Evolutionary conservation across 345 rosid genomes (phyloP).

Genomic region (Eutrema heterophyllum): DNA sequence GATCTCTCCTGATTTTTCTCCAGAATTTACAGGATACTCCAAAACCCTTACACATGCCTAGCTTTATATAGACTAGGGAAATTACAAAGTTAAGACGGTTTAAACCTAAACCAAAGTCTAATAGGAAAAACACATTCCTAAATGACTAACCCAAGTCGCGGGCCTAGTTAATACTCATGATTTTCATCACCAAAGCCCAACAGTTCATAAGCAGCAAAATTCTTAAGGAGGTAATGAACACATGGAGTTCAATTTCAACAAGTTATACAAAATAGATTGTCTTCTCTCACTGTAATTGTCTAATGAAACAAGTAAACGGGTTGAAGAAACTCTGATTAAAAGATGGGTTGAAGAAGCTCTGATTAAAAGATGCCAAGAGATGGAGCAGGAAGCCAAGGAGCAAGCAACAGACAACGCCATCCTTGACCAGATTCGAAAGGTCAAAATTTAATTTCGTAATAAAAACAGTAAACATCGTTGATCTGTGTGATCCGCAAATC

Average conservation of each 20-base stretch:
- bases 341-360: no score
- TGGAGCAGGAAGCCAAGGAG: slow-evolving; percentile 75
- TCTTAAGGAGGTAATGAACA: slow-evolving; percentile 55
- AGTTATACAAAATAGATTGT: not conserved
- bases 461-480: not conserved
- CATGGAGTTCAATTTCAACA: not conserved
- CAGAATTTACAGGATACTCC: no score
- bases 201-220: no score
- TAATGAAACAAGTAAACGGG: slow-evolving; percentile 44
- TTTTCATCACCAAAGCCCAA: no score
- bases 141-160: no score
- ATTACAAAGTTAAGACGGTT: no score
- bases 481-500: not conserved
- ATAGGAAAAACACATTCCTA: no score
- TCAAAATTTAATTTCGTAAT: slow-evolving; percentile 16
- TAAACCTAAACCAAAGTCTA: no score
- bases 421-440: slow-evolving; percentile 85
- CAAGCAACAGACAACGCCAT: slow-evolving; percentile 95
- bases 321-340: slow-evolving; percentile 58
- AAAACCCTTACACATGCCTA: no score
- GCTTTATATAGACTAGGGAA: no score
- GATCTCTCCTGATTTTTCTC: no score
- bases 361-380: slow-evolving; percentile 71
- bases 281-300: not conserved
- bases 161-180: no score